Conservation (phyloP, 1,284 basidiomycete species). For the Sphaerobolus stellatus region DNA sequence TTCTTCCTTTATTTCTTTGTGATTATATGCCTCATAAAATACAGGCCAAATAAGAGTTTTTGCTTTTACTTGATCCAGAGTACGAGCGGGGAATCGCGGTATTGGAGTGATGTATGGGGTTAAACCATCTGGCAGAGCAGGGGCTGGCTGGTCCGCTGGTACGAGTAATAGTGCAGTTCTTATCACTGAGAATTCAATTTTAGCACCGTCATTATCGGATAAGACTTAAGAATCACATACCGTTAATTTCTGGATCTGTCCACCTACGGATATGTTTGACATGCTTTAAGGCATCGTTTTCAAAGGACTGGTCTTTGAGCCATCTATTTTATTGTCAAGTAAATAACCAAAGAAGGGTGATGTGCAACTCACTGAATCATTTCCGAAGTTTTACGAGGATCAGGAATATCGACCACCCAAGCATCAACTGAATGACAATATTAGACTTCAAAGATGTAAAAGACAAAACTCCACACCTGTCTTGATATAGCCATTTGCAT, state of each 20-base stretch:
- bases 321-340: conserved; percentile 45
- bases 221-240: background rate
- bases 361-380: conserved; percentile 59
- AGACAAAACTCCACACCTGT: conserved; percentile 44
- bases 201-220: background rate
- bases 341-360: conserved; percentile 2
- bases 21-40: conserved; percentile 68
- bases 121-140: conserved; percentile 39
- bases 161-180: conserved; percentile 5
- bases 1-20: conserved; percentile 44
- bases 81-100: conserved; percentile 72
- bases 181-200: background rate
- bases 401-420: conserved; percentile 85
- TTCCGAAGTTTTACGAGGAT: conserved; percentile 57
- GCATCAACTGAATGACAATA: conserved; percentile 50
- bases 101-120: conserved; percentile 60
- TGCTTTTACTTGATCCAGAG: conserved; percentile 59
- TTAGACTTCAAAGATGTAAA: conserved; percentile 11
- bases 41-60: conserved; percentile 84
- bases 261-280: conserved; percentile 69
- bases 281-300: conserved; percentile 63
- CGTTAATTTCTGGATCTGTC: conserved; percentile 2
- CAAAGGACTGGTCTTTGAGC: conserved; percentile 60
- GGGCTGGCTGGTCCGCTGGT: conserved; percentile 31
- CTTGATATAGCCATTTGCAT: conserved; percentile 52